Evolutionary conservation across 176 grass and related monocot species (phyloP).

Genomic region (Triticum turgidum): DNA sequence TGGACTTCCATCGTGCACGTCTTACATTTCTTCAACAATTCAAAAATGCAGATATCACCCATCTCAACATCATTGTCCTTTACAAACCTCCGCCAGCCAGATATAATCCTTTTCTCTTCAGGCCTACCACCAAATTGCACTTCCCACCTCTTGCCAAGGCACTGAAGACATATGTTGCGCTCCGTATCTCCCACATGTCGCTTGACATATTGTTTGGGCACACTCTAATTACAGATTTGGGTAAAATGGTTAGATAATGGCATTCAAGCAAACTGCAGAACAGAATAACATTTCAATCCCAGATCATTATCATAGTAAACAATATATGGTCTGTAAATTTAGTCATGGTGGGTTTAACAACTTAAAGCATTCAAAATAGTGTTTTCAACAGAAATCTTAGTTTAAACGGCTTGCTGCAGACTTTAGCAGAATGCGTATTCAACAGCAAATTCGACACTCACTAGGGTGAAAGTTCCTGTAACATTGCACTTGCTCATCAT

Average conservation of each 20-base stretch:
- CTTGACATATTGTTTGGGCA: not conserved
- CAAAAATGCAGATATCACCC: conserved; percentile 21
- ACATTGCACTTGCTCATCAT: conserved; percentile 11
- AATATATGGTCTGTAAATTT: not conserved
- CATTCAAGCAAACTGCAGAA: not conserved
- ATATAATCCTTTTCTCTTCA: not conserved
- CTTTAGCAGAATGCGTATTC: not conserved
- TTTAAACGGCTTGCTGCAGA: not conserved
- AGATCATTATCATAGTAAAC: not conserved
- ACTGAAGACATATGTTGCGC: conserved; percentile 1
- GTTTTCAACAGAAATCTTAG: not conserved
- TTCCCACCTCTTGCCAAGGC: not conserved
- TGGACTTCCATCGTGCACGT: conserved; percentile 11
- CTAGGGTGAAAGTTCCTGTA: not conserved
- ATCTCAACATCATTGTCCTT: conserved; percentile 3
- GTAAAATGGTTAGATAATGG: not conserved
- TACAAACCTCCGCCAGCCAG: not conserved
- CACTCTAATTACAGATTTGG: not conserved
- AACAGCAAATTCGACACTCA: not conserved
- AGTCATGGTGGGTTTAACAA: not conserved
- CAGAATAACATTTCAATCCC: not conserved
- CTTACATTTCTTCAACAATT: not conserved
- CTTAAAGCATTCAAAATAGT: not conserved
- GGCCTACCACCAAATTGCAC: not conserved
- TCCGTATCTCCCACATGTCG: not conserved